These are phyloP conservation scores for Symbiodinium pilosum DNA, from an alignment of 73 alveolate species.

Conservation along the genomic window DNA sequence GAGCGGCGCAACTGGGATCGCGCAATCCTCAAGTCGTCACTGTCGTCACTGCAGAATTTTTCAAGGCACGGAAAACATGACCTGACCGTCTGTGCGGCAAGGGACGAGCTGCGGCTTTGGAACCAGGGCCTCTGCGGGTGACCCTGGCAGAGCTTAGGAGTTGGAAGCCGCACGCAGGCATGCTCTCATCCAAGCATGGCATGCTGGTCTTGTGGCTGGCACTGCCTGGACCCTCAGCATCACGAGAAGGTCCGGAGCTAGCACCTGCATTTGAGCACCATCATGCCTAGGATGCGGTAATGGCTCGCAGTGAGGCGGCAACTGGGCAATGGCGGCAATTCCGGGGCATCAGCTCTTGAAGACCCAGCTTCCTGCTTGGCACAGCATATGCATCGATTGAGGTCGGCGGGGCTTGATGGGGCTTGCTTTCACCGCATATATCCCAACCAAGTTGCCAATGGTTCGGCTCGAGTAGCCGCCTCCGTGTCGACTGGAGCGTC, in stretches of 20 bases:
- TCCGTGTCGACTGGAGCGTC: too few species aligned
- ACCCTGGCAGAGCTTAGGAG: background rate
- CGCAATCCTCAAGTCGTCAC: background rate
- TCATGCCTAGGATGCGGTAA: background rate
- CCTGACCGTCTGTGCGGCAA: background rate
- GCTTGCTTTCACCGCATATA: too few species aligned
- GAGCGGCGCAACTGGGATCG: background rate
- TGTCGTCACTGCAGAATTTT: too few species aligned
- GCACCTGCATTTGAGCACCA: background rate
- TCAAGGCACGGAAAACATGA: too few species aligned
- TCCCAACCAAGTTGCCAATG: too few species aligned
- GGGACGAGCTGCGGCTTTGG: slow-evolving; percentile 8
- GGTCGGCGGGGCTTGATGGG: background rate
- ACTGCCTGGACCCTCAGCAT: background rate
- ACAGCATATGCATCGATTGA: background rate
- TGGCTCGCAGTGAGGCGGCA: background rate
- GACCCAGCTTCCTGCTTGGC: background rate
- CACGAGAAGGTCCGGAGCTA: slow-evolving; percentile 3
- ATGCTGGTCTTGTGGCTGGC: too few species aligned
- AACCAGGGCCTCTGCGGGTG: background rate
- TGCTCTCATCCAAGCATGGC: too few species aligned
- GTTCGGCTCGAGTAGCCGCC: too few species aligned
- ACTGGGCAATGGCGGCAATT: background rate
- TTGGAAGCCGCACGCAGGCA: too few species aligned
- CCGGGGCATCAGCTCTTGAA: background rate